Conservation (phyloP, 1,284 basidiomycete species). For the Cystobasidium pallidum region DNA sequence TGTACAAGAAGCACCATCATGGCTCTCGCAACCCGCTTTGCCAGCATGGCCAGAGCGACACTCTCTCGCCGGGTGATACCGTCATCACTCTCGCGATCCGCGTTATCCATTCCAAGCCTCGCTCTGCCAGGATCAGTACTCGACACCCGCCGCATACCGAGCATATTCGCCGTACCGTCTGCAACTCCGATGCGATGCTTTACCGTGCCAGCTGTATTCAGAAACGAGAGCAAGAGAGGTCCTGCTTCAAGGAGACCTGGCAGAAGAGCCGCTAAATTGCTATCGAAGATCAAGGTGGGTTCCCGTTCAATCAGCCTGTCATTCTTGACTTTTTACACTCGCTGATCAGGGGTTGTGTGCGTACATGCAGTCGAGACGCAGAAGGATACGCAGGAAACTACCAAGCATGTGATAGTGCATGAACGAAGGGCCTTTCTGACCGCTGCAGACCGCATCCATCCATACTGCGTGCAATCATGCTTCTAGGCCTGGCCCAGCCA, state of each 20-base stretch:
- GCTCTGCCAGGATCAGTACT: not conserved
- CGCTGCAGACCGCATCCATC: no score
- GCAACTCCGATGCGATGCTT: slow-evolving; percentile 15
- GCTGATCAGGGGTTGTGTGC: not conserved
- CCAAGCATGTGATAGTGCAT: slow-evolving; percentile 5
- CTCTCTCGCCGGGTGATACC: not conserved
- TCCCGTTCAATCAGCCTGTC: not conserved
- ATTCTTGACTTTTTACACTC: not conserved
- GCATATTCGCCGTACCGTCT: not conserved
- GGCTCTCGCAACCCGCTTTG: slow-evolving; percentile 12
- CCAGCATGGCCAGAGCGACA: slow-evolving; percentile 12
- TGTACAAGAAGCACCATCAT: not conserved
- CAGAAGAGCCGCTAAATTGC: slow-evolving; percentile 34
- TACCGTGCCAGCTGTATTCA: slow-evolving; percentile 35
- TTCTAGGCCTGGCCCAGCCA: no score
- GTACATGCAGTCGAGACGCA: slow-evolving; percentile 3
- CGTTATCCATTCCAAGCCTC: not conserved
- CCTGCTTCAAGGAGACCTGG: slow-evolving; percentile 31
- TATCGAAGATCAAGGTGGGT: slow-evolving; percentile 39
- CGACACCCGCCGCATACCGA: not conserved
- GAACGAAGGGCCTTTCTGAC: no score
- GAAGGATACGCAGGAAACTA: slow-evolving; percentile 16
- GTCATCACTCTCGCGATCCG: not conserved
- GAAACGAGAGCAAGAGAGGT: slow-evolving; percentile 29
- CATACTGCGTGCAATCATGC: no score